phyloP scores from a whole-genome alignment of 1,139 yeast species.

The Candida sanyaensis region DNA sequence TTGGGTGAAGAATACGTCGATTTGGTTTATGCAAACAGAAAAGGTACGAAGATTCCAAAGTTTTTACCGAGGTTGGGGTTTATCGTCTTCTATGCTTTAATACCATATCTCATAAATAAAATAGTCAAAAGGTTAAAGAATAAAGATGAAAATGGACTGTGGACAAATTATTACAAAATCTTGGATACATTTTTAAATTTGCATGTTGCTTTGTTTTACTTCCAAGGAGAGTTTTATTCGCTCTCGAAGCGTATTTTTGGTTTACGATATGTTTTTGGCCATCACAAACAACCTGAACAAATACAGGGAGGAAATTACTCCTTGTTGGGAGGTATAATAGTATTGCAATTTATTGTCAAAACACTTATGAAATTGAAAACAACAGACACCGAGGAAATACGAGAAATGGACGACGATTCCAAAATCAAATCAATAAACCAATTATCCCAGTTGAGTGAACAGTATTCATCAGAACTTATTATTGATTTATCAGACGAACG shows the following conservation, averaged over 20 bases:
- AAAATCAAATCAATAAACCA: constrained; percentile 20
- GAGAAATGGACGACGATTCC: constrained; percentile 15
- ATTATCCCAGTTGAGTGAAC: constrained; percentile 19
- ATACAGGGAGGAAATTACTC: constrained; percentile 67
- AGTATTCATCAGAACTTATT: constrained; percentile 14
- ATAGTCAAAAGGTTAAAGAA: constrained; percentile 28
- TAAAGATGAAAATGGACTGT: constrained; percentile 14
- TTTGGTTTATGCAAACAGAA: constrained; percentile 62
- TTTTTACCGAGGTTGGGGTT: constrained; percentile 51
- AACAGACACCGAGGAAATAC: constrained; percentile 21
- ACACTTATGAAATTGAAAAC: constrained; percentile 35
- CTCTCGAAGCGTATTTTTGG: constrained; percentile 78
- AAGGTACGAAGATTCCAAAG: constrained; percentile 54
- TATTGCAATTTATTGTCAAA: constrained; percentile 59
- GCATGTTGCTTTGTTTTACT: constrained; percentile 81
- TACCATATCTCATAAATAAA: constrained; percentile 54
- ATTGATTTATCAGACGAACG: constrained; percentile 59
- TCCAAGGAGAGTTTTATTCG: constrained; percentile 78
- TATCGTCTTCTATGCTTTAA: constrained; percentile 52
- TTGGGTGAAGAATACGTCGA: constrained; percentile 95
- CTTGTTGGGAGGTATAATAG: constrained; percentile 69
- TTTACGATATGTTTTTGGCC: constrained; percentile 74
- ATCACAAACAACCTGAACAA: constrained; percentile 50
- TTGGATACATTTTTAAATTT: constrained; percentile 58
- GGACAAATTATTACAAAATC: constrained; percentile 43